A percentile compares a stretch with the other conserved stretches of the same genome.
Conservation (phyloP, 2,329 filamentous ascomycete species). For the Pseudogymnoascus sp. region DNA sequence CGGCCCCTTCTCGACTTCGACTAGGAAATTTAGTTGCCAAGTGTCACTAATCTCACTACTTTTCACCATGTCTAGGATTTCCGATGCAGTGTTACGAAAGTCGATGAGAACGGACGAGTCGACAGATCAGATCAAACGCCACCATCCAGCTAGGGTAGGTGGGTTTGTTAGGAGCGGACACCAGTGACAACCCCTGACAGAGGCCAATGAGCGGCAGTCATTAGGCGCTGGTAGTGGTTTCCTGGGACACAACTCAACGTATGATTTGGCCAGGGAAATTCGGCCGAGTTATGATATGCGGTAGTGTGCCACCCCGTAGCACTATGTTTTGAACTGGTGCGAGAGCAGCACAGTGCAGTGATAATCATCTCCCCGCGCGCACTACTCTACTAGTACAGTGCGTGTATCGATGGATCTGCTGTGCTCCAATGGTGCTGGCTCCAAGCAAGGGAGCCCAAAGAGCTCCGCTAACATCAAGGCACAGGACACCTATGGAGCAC, state of each 20-base stretch:
- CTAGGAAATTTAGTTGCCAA: not conserved
- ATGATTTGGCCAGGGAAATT: slow-evolving; percentile 1
- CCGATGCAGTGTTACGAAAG: not conserved
- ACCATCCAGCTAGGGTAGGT: not conserved
- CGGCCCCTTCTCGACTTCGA: not conserved
- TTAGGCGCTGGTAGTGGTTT: not conserved
- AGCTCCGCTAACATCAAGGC: not conserved
- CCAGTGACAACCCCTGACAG: not conserved
- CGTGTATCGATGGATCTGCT: not conserved
- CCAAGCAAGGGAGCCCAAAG: not conserved
- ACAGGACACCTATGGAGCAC: not conserved
- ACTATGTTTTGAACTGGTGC: not conserved
- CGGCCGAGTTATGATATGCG: not conserved
- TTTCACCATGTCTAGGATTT: not conserved
- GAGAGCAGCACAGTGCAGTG: not conserved
- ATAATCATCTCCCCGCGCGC: not conserved
- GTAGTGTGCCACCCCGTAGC: not conserved
- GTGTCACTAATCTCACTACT: slow-evolving; percentile 1
- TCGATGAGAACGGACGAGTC: not conserved
- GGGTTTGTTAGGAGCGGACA: not conserved
- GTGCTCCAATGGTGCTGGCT: not conserved
- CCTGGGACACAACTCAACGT: not conserved
- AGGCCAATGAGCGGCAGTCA: slow-evolving; percentile 1
- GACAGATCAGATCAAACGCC: slow-evolving; percentile 6
- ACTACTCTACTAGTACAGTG: not conserved